A percentile compares a stretch with the other conserved stretches of the same genome.
Evolutionary conservation across 2,329 filamentous ascomycete genomes (phyloP).

Genomic region (Clonostachys solani): DNA sequence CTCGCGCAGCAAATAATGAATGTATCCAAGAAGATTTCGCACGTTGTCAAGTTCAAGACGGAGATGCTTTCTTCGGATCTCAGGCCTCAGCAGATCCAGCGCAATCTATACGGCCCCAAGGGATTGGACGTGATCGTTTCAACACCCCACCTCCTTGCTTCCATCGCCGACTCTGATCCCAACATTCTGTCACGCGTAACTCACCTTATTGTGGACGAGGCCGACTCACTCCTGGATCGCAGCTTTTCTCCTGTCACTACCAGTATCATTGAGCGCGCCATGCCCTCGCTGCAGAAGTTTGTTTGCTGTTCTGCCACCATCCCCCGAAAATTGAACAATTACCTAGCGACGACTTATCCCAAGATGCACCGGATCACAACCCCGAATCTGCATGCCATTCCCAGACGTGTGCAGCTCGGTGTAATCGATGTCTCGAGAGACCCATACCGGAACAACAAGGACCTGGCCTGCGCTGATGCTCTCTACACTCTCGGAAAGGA

Average conservation of each 20-base stretch:
- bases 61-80: slow-evolving; percentile 77
- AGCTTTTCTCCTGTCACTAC: slow-evolving; percentile 84
- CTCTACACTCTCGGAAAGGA: slow-evolving; percentile 92
- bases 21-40: slow-evolving; percentile 77
- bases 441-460: slow-evolving; percentile 91
- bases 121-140: slow-evolving; percentile 84
- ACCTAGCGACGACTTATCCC: slow-evolving; percentile 78
- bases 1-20: slow-evolving; percentile 82
- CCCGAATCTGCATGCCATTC: slow-evolving; percentile 93
- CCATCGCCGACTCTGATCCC: slow-evolving; percentile 84
- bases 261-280: slow-evolving; percentile 74
- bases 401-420: slow-evolving; percentile 87
- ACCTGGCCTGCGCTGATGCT: slow-evolving; percentile 87
- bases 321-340: slow-evolving; percentile 80
- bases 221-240: slow-evolving; percentile 90
- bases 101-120: slow-evolving; percentile 72
- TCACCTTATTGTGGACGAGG: slow-evolving; percentile 90
- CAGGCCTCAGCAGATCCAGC: slow-evolving; percentile 75
- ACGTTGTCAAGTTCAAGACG: slow-evolving; percentile 82
- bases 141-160: slow-evolving; percentile 85
- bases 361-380: slow-evolving; percentile 81
- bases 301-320: slow-evolving; percentile 96
- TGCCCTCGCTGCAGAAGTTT: slow-evolving; percentile 79
- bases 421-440: slow-evolving; percentile 88
- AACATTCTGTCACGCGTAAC: slow-evolving; percentile 89